Conservation (phyloP, 805 yeast genomes). For the Saccharomycopsis capsularis region DNA sequence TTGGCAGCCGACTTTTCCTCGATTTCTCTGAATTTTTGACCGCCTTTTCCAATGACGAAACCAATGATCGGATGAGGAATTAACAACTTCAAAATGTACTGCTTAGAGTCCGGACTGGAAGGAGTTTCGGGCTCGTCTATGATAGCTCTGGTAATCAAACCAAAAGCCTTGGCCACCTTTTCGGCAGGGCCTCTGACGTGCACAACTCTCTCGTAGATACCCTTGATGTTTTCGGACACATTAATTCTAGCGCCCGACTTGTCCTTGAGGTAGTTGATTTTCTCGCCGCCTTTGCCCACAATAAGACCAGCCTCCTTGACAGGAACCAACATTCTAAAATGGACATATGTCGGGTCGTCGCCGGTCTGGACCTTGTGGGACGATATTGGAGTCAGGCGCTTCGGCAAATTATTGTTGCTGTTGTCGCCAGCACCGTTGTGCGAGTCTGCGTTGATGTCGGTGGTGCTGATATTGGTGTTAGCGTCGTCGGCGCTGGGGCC, state of each 20-base stretch:
- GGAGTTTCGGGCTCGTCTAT: constrained; percentile 59
- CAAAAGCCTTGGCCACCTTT: constrained; percentile 75
- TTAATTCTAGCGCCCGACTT: constrained; percentile 57
- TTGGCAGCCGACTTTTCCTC: constrained; percentile 77
- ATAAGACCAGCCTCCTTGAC: constrained; percentile 69
- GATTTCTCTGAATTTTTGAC: constrained; percentile 67
- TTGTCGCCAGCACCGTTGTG: constrained; percentile 13
- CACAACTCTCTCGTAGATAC: constrained; percentile 67
- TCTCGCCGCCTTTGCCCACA: constrained; percentile 79
- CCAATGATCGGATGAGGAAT: constrained; percentile 80
- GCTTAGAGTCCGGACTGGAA: constrained; percentile 47
- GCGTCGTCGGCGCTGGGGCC: background rate
- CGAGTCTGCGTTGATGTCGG: constrained; percentile 1
- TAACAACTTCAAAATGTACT: constrained; percentile 51
- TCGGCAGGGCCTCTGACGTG: constrained; percentile 70
- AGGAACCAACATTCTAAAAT: constrained; percentile 66
- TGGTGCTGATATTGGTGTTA: background rate
- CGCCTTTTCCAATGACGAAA: constrained; percentile 71
- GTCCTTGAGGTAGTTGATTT: constrained; percentile 55
- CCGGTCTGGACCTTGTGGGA: constrained; percentile 33
- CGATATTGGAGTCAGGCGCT: constrained; percentile 30
- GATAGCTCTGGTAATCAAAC: constrained; percentile 60
- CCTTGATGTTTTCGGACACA: constrained; percentile 66
- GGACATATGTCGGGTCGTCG: constrained; percentile 52
- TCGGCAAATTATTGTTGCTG: constrained; percentile 20